Base-by-base conservation (phyloP, 1,284 basidiomycete species). In the Butyriboletus regius region DNA sequence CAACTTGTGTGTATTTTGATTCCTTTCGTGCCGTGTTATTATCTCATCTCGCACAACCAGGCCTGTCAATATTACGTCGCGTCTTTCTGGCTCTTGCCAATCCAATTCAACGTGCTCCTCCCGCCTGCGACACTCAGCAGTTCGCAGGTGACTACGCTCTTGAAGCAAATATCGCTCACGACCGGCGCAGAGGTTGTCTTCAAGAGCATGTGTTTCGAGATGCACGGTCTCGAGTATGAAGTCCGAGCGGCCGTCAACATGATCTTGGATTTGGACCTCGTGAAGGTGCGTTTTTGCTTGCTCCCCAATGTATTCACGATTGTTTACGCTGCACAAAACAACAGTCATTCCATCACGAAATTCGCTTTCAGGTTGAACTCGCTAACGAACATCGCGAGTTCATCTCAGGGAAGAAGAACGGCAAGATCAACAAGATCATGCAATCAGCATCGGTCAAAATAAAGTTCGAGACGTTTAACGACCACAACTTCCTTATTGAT, bases 361-460 rank as follows among this genome's bases (percentile, higher is more conserved):
- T 98, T 55, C 89, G 92, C 46, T 98, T 98, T 76, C 95, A 98
- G 72, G 92, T 98, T 54, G 96, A 98, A 72, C 81, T 98, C 12
- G 91, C 94, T 39, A 97, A 95, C 67, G 95, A 98, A 67, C 94
- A 98, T 63, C 86, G 94, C 57, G 96, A 98, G 61, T 98, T 98
- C 70, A 97, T 98, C 69, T 90, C 88, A 51, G 93, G 93, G 42
- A 97, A 97, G 76, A 96, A 96, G 77, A 96, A 96, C 60, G 93
- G 93, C 54, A 97, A 97, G 73, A 91, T 96, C 68, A 96, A 96
- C 76, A 96, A 96, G 73, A 94, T 96, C 66, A 96, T 95, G 91
- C 92, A 95, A 72, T 87, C 85, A 7, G 88, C 91, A 32, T 90
- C 89, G 62, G 93, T 95, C 61, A 95, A 96, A 70, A 97, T 98